Base-by-base conservation (phyloP, 768 basidiomycete genomes). In the Lactarius akahatsu region DNA sequence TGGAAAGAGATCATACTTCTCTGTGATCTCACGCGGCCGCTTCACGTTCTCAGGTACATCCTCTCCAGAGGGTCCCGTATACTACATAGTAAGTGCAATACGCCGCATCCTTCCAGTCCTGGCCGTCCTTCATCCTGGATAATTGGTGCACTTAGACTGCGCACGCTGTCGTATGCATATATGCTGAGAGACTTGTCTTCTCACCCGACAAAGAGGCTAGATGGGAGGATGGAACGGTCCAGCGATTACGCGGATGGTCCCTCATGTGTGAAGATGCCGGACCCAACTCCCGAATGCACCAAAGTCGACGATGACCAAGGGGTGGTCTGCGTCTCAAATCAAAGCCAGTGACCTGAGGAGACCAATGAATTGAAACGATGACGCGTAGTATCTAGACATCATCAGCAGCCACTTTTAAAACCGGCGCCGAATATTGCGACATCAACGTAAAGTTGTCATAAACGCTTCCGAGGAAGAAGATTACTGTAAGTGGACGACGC, bases 11-110 rank as follows among this genome's bases (percentile, higher is more conserved):
- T 90, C 87, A 61, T 83, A 77, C 20, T 59, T 61, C 62, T 67
- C 70, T 71, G 83, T 85, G 16, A 88, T 72, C 9, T 60, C 67
- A 63, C 71, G 65, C 63, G 88, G 70, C 58, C 54, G 73, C 9
- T 72, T 72, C 1, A 89, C 62, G 66, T 86, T 84, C 8, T 56
- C 67, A 2, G 84, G 67, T 84, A 88, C 38, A 90, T 76, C 13
- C 74, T 65, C 7, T 30, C 30, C 30, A 30, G 64, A 0, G 85
- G 80, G 85, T 86, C 61, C 80, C 80, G 45, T 66, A 74, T 7
- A 83, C 74, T 3, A 86, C 86, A 68, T 89, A 88, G 72, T 90
- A 89, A 26, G 79, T 77, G 72, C 90, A 89, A 57, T 80, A 64
- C 6, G 81, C 70, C 4, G 78, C 80, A 26, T 75, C 72, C 6